Conservation (phyloP, 352 stramenopile genomes). For the Globisporangium cederbergense region DNA sequence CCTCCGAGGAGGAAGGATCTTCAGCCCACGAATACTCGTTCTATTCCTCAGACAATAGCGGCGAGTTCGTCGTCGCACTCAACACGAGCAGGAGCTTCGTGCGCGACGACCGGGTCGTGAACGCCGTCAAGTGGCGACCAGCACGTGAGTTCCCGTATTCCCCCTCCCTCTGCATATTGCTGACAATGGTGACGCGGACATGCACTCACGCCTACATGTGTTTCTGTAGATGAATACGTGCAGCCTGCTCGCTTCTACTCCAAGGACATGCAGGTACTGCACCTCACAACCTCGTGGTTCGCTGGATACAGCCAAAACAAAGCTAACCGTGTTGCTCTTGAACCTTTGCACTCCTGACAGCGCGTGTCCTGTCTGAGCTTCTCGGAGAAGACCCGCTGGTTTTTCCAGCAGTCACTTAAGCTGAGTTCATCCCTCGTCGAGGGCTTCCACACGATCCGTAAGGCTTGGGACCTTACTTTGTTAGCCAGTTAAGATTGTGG, state of each 20-base stretch:
- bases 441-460: slow-evolving; percentile 67
- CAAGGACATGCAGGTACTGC: slow-evolving; percentile 16
- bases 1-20: neutral
- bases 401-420: slow-evolving; percentile 64
- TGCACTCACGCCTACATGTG: neutral
- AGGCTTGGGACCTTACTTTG: slow-evolving; percentile 6
- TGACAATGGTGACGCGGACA: neutral
- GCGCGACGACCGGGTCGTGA: slow-evolving; percentile 8
- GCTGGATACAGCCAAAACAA: neutral
- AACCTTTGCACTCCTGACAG: slow-evolving; percentile 15
- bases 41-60: slow-evolving; percentile 5
- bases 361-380: slow-evolving; percentile 42
- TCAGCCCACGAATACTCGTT: slow-evolving; percentile 11
- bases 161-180: neutral
- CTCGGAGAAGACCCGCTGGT: slow-evolving; percentile 60
- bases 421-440: slow-evolving; percentile 48
- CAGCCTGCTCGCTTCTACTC: slow-evolving; percentile 13
- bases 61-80: neutral
- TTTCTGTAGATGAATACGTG: slow-evolving; percentile 9
- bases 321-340: neutral
- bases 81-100: slow-evolving; percentile 15
- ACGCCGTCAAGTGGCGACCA: slow-evolving; percentile 14
- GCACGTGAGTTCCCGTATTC: slow-evolving; percentile 9
- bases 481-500: no score
- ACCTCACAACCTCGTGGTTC: no score